A percentile compares a stretch with the other conserved stretches of the same genome.
phyloP scores from a whole-genome alignment of 2,329 filamentous ascomycete genomes.

The Scorias spongiosa region DNA sequence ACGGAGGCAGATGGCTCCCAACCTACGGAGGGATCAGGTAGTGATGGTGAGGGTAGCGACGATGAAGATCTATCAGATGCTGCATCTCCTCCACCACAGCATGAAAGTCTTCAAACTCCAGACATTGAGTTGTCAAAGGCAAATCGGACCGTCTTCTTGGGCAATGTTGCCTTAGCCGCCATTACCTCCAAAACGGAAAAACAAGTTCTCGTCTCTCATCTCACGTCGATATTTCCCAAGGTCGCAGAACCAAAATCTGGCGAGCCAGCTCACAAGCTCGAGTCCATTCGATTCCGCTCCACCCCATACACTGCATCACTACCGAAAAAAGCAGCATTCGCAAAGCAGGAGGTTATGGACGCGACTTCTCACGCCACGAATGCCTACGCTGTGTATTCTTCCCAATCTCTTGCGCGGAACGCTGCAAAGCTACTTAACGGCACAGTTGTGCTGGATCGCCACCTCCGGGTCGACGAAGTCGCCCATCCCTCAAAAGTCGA shows the following conservation, averaged over 20 bases:
- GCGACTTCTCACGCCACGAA: slow-evolving; percentile 87
- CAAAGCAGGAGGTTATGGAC: slow-evolving; percentile 78
- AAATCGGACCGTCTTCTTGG: slow-evolving; percentile 76
- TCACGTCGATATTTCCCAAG: slow-evolving; percentile 55
- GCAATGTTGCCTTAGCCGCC: slow-evolving; percentile 72
- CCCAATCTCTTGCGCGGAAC: slow-evolving; percentile 55
- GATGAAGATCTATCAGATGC: slow-evolving; percentile 27
- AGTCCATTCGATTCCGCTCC: slow-evolving; percentile 88
- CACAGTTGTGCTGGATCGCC: slow-evolving; percentile 65
- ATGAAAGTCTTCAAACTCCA: slow-evolving; percentile 33
- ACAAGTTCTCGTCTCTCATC: slow-evolving; percentile 60
- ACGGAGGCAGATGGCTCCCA: slow-evolving; percentile 13
- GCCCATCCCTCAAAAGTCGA: slow-evolving; percentile 73
- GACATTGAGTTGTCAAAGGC: slow-evolving; percentile 64
- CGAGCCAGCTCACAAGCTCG: slow-evolving; percentile 51
- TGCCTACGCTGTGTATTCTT: slow-evolving; percentile 82
- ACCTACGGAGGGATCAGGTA: slow-evolving; percentile 12
- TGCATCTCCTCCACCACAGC: slow-evolving; percentile 41
- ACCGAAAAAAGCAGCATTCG: slow-evolving; percentile 88
- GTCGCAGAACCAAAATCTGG: slow-evolving; percentile 26
- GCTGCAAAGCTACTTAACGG: slow-evolving; percentile 71
- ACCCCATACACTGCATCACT: slow-evolving; percentile 64
- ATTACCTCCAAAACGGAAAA: slow-evolving; percentile 71
- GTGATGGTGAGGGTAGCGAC: slow-evolving; percentile 13
- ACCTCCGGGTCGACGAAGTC: slow-evolving; percentile 80